A percentile compares a stretch with the other conserved stretches of the same genome.
Conservation (phyloP, 768 basidiomycete genomes). For the Leccinum rimulosum region DNA sequence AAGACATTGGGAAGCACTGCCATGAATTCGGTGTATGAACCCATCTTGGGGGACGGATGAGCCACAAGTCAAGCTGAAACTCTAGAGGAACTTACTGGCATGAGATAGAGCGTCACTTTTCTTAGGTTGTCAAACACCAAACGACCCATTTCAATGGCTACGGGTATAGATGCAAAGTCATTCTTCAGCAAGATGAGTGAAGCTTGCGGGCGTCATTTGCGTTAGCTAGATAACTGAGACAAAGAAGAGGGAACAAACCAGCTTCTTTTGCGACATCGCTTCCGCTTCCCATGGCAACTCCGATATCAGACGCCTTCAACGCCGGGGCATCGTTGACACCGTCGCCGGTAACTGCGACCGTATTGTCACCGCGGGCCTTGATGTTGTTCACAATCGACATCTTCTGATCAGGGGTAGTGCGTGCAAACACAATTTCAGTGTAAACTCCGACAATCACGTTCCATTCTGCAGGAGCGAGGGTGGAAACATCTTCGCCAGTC, state of each 20-base stretch:
- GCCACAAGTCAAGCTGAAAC: neutral
- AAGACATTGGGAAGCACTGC: constrained; percentile 56
- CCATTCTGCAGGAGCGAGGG: constrained; percentile 38
- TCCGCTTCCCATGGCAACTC: constrained; percentile 50
- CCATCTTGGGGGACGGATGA: constrained; percentile 32
- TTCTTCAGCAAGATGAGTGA: constrained; percentile 52
- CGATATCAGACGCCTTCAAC: constrained; percentile 53
- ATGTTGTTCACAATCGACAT: constrained; percentile 55
- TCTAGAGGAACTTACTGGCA: constrained; percentile 33
- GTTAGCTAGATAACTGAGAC: neutral
- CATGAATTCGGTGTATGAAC: constrained; percentile 58
- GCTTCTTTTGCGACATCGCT: constrained; percentile 55
- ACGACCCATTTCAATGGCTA: constrained; percentile 57
- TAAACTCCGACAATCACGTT: constrained; percentile 37
- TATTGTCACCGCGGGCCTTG: constrained; percentile 44
- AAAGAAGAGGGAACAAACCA: constrained; percentile 21
- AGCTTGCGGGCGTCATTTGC: constrained; percentile 21
- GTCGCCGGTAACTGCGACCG: constrained; percentile 56
- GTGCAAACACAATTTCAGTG: constrained; percentile 50
- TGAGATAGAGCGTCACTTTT: constrained; percentile 44
- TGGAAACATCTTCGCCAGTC: constrained; percentile 43
- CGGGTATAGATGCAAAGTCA: constrained; percentile 55
- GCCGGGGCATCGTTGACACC: constrained; percentile 55
- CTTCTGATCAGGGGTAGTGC: constrained; percentile 58
- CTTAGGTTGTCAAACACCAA: constrained; percentile 58